Base-by-base conservation (phyloP, 768 basidiomycete species). In the Daedalea quercina region DNA sequence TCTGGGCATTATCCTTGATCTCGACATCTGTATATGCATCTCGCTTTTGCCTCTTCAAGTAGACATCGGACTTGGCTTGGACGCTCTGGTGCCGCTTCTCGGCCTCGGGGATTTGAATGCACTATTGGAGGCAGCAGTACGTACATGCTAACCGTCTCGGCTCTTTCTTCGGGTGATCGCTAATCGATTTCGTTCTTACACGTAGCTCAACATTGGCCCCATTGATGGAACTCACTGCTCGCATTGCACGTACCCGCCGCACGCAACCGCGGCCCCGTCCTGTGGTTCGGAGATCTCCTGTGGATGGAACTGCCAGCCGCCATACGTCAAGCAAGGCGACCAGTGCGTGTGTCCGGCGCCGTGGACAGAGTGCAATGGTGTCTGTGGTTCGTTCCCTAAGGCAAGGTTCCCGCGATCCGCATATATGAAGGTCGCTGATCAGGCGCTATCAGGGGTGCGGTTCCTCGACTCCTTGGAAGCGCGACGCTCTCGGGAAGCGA, bases 301-400 rank as follows among this genome's bases (percentile, higher is more conserved):
- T 26, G 50, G 41, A 44, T 51, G 41, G 42, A 19, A 44, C 19
- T 51, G 50, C 43, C n/a, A 51, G 50, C 24, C 50, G 15, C 50
- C 50, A 15, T 51, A 51, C 19, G 42, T 33, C 7, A n/a, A 19
- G 15, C 19, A 44, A 9, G 50, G 31, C 26, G 43, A 34, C 43
- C 23, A 51, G 31, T 51, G 50, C 28, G 50, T 51, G 40, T 51
- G 50, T 26, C 41, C 43, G 11, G 28, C 50, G 17, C 50, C 50
- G 22, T 22, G 17, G 42, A 44, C 24, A 19, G 34, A 23, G 7
- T 44, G 50, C 43, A 51, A 51, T 31, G 50, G 50, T 19, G 31
- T 26, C 20, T 51, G 50, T 22, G 50, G 42, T 1, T 33, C 28
- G 37, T 51, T 22, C 37, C 50, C 50, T 3, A 23, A 51, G 22